Percentiles rank a stretch among this genome's conserved stretches.
These are phyloP conservation scores for Silene noctiflora DNA, from an alignment of 179 eudicot species.

Conservation along the genomic window DNA sequence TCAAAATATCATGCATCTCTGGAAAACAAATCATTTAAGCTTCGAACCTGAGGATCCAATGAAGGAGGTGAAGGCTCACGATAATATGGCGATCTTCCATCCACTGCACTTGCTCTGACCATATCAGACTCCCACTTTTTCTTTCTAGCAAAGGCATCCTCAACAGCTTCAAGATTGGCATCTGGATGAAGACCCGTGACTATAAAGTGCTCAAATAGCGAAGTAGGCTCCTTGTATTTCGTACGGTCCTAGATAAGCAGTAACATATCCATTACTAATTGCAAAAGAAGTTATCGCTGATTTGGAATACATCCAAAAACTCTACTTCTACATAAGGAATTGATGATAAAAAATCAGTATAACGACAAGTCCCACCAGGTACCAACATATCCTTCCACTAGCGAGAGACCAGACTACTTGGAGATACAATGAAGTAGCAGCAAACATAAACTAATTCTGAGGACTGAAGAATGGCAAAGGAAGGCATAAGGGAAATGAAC, in stretches of 20 bases:
- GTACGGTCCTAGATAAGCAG: slow-evolving; percentile 48
- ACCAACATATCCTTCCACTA: neutral
- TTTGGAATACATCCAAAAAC: neutral
- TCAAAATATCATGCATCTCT: neutral
- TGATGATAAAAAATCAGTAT: neutral
- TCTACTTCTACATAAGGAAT: neutral
- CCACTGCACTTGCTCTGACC: slow-evolving; percentile 35
- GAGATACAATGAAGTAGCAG: neutral
- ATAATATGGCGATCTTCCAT: slow-evolving; percentile 36
- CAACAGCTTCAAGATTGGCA: slow-evolving; percentile 75
- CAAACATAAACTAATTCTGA: neutral
- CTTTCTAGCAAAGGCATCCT: slow-evolving; percentile 68
- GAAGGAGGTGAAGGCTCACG: slow-evolving; percentile 49
- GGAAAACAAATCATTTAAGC: slow-evolving; percentile 5
- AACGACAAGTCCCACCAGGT: neutral
- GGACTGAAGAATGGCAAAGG: neutral
- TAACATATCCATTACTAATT: slow-evolving; percentile 16
- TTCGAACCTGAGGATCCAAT: slow-evolving; percentile 80
- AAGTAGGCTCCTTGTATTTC: slow-evolving; percentile 67
- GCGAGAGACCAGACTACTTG: neutral
- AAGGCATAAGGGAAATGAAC: neutral
- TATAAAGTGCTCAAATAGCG: slow-evolving; percentile 84
- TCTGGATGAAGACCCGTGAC: slow-evolving; percentile 85
- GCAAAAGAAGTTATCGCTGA: neutral
- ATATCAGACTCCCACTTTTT: slow-evolving; percentile 64